A percentile compares a stretch with the other conserved stretches of the same genome.
Evolutionary conservation across 345 rosid species (phyloP).

Genomic region (Excoecaria agallocha): DNA sequence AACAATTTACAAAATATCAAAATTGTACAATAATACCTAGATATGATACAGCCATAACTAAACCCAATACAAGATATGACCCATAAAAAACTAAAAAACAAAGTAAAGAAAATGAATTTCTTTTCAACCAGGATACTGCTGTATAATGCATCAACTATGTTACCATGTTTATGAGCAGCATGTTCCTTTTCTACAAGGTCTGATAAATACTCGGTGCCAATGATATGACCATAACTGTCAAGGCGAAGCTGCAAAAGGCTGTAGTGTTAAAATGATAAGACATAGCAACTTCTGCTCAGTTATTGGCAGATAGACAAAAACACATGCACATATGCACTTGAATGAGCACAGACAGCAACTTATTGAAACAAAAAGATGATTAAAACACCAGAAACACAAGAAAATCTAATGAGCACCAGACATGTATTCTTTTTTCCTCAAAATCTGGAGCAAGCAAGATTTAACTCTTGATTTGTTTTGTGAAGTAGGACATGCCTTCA

Average conservation of each 20-base stretch:
- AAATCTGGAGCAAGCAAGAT: neutral
- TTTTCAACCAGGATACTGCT: neutral
- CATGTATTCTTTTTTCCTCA: neutral
- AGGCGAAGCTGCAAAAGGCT: slow-evolving; percentile 80
- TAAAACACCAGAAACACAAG: neutral
- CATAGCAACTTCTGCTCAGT: neutral
- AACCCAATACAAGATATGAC: neutral
- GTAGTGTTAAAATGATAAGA: slow-evolving; percentile 23
- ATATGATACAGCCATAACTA: neutral
- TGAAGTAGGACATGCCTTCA: neutral
- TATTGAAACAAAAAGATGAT: neutral
- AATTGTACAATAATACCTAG: neutral
- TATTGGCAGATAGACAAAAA: neutral
- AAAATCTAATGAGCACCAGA: neutral
- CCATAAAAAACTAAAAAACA: neutral
- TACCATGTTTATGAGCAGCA: slow-evolving; percentile 72
- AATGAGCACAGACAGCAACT: neutral
- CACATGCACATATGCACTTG: neutral
- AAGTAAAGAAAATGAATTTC: neutral
- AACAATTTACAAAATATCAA: neutral
- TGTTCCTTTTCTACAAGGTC: slow-evolving; percentile 95
- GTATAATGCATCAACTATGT: slow-evolving; percentile 3
- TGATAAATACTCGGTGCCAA: slow-evolving; percentile 88
- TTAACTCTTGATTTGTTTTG: neutral
- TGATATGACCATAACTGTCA: slow-evolving; percentile 73